Conservation (phyloP, 139 green algal species). For the Diplosphaera chodatii region DNA sequence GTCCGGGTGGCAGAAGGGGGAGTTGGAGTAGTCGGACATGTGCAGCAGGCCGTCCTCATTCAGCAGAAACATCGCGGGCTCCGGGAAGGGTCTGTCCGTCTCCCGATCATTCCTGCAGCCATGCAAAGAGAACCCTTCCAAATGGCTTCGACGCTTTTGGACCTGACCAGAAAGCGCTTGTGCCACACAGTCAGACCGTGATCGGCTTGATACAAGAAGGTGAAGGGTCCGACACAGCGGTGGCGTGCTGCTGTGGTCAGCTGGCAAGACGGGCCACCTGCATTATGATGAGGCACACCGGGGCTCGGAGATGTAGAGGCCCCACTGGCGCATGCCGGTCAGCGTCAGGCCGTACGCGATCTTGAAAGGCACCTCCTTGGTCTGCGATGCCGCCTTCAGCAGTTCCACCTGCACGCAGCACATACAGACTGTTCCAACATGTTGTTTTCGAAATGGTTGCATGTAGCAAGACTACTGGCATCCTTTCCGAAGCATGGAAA, state of each 20-base stretch:
- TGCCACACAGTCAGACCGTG: no score
- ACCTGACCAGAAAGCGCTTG: no score
- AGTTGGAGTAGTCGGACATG: constrained; percentile 48
- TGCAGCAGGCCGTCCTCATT: constrained; percentile 47
- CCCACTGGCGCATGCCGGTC: constrained; percentile 26
- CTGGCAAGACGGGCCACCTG: background rate
- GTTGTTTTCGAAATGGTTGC: no score
- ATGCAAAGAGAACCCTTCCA: no score
- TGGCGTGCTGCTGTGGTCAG: background rate
- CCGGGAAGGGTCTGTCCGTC: constrained; percentile 27
- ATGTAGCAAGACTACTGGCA: no score
- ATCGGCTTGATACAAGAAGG: no score
- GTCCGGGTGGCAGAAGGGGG: constrained; percentile 43
- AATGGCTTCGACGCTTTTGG: no score
- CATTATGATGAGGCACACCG: constrained; percentile 3
- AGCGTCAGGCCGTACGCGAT: constrained; percentile 22
- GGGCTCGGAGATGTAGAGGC: constrained; percentile 38
- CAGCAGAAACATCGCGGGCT: constrained; percentile 51
- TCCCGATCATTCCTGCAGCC: constrained; percentile 15
- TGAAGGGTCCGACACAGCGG: no score
- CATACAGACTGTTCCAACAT: no score
- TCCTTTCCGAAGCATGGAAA: no score
- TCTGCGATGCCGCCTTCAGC: constrained; percentile 19
- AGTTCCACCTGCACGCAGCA: constrained; percentile 15
- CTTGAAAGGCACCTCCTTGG: constrained; percentile 25